Conservation (phyloP, 2,329 filamentous ascomycete species). For the Stagonosporopsis chrysanthemi region DNA sequence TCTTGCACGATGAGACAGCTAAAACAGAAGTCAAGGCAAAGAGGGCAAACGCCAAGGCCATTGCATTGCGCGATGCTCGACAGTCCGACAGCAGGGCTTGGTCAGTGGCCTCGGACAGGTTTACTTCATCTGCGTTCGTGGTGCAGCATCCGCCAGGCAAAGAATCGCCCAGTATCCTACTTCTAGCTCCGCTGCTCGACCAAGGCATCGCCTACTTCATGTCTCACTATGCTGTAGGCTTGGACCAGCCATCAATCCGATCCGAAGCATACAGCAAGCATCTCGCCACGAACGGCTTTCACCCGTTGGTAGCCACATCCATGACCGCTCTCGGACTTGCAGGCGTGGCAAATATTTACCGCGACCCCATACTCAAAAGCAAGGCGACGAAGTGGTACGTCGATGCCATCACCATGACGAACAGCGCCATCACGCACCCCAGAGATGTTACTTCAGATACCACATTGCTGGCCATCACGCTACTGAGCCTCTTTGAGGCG, state of each 20-base stretch:
- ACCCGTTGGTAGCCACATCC: conserved; percentile 40
- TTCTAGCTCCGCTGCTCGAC: conserved; percentile 37
- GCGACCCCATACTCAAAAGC: conserved; percentile 34
- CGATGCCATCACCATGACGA: conserved; percentile 43
- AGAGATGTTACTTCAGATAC: conserved; percentile 39
- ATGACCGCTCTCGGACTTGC: conserved; percentile 48
- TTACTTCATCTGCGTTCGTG: background rate
- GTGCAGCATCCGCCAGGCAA: conserved; percentile 8
- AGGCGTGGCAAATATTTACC: conserved; percentile 40
- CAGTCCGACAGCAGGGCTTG: background rate
- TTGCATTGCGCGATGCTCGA: conserved; percentile 33
- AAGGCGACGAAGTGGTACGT: conserved; percentile 44
- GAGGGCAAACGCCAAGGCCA: conserved; percentile 41
- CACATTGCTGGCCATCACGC: conserved; percentile 42
- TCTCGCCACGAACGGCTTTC: conserved; percentile 41
- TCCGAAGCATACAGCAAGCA: conserved; percentile 34
- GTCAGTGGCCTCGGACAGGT: background rate
- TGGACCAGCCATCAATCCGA: conserved; percentile 39
- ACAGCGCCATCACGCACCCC: conserved; percentile 38
- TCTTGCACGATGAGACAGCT: conserved; percentile 44
- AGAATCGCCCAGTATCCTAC: conserved; percentile 14
- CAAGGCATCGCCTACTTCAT: conserved; percentile 47
- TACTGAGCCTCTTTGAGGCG: conserved; percentile 46
- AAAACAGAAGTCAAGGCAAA: conserved; percentile 37
- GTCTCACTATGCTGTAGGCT: conserved; percentile 33